These are phyloP conservation scores for Pyrenopolyporus hunteri DNA, from an alignment of 495 filamentous ascomycete genomes.

Conservation along the genomic window DNA sequence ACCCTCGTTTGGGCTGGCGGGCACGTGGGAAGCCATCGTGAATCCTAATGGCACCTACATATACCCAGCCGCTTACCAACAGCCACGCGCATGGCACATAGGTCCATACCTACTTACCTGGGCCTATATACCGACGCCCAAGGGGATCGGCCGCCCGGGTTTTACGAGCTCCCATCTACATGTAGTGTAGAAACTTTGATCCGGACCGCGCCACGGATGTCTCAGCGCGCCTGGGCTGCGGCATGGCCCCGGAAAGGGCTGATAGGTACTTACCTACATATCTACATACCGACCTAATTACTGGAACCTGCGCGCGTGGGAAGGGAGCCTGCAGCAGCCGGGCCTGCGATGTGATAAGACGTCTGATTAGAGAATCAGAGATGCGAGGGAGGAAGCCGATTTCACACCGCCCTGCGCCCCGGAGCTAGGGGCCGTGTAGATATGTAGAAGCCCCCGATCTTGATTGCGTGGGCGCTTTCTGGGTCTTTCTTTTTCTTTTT, in stretches of 20 bases:
- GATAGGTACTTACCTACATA: too few species aligned
- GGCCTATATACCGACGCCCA: background rate
- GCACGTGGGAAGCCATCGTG: background rate
- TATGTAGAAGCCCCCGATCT: background rate
- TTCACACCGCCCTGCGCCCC: slow-evolving; percentile 32
- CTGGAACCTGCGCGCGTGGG: background rate
- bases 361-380: slow-evolving; percentile 28
- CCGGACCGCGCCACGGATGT: slow-evolving; percentile 34
- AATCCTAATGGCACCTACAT: background rate
- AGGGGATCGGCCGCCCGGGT: too few species aligned
- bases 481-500: too few species aligned
- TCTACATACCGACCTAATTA: background rate
- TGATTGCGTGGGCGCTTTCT: background rate
- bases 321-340: slow-evolving; percentile 38
- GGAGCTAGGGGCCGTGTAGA: slow-evolving; percentile 4
- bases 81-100: too few species aligned
- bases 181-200: slow-evolving; percentile 14
- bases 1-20: too few species aligned
- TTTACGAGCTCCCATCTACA: too few species aligned
- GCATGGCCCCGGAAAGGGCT: slow-evolving; percentile 19
- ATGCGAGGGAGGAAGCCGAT: slow-evolving; percentile 33
- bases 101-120: too few species aligned
- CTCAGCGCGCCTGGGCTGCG: too few species aligned
- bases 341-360: slow-evolving; percentile 20
- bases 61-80: too few species aligned